Base-by-base conservation (phyloP, 768 basidiomycete species). In the Pulveroboletus sp. region DNA sequence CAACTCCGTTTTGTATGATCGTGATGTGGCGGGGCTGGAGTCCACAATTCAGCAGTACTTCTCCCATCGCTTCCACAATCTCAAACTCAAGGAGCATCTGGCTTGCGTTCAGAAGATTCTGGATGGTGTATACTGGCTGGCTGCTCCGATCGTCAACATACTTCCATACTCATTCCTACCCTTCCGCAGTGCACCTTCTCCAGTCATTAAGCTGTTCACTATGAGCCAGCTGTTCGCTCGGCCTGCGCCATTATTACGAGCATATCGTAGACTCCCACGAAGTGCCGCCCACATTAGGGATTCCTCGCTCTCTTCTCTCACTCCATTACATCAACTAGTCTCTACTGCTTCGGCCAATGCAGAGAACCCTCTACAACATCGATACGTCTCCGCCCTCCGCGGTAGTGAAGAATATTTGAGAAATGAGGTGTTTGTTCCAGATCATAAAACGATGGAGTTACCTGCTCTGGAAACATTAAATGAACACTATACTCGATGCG, bases 51-150 rank as follows among this genome's bases (percentile, higher is more conserved):
- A 11, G 17, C 20, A 5, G 2, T 7, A 50, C 17, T 55, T 60
- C 10, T 16, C 34, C 2, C 44, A 45, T 45, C 49, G 56, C 14
- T 58, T 51, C 17, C 40, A 35, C 23, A 60, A 60, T 37, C 19
- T 16, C 20, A 9, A 38, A 19, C 38, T 60, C 29, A 51, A 49
- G 35, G 29, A 40, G 4, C 39, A 40, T 25, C 3, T 25, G 14
- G 11, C 39, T 2, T 12, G 24, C 10, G 24, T 40, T 27, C 39
- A 40, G 24, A 17, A 0, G 24, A 40, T 40, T 40, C n/a, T 40
- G n/a, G 9, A 24, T 1, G 5, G 2, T 7, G 8, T 25, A 40
- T 10, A 24, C 5, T 16, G 11, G 23, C 16, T 1, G 4, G 2
- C 17, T 9, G 6, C 23, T 16, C 13, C 9, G 2, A n/a, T 6